Evolutionary conservation across 2,329 filamentous ascomycete species (phyloP).

Genomic region (Diaporthe australafricana): DNA sequence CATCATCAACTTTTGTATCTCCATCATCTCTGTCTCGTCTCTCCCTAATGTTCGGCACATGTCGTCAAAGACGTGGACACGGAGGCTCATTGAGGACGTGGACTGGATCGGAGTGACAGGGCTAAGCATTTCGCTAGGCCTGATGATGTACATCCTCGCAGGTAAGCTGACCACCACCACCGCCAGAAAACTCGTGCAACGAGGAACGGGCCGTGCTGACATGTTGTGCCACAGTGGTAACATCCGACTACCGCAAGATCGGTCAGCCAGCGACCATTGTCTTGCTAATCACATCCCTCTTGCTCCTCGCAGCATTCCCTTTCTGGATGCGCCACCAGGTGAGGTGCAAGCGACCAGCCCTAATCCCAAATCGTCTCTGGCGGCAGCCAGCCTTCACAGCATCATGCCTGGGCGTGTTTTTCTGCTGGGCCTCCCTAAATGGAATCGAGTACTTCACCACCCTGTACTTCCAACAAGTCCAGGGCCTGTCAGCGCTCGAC

Average conservation of each 20-base stretch:
- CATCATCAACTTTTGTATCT: slow-evolving; percentile 51
- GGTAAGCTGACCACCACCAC: slow-evolving; percentile 36
- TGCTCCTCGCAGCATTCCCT: slow-evolving; percentile 61
- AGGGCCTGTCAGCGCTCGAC: slow-evolving; percentile 56
- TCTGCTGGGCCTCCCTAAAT: slow-evolving; percentile 60
- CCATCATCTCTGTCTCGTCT: slow-evolving; percentile 50
- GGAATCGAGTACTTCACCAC: slow-evolving; percentile 60
- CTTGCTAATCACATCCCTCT: slow-evolving; percentile 55
- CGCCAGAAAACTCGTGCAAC: background rate
- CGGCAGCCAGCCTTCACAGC: slow-evolving; percentile 64
- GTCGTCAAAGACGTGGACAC: slow-evolving; percentile 44
- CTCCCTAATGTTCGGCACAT: slow-evolving; percentile 44
- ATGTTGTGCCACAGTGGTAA: slow-evolving; percentile 45
- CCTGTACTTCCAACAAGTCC: slow-evolving; percentile 63
- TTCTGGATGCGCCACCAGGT: slow-evolving; percentile 66
- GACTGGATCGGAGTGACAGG: slow-evolving; percentile 65
- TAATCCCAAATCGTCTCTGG: slow-evolving; percentile 73
- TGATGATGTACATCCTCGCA: slow-evolving; percentile 64
- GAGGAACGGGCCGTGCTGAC: slow-evolving; percentile 6
- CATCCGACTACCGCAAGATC: slow-evolving; percentile 52
- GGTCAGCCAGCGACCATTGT: slow-evolving; percentile 54
- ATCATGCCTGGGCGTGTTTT: slow-evolving; percentile 63
- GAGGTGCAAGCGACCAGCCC: slow-evolving; percentile 57
- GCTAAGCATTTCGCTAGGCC: slow-evolving; percentile 56
- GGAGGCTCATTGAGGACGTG: slow-evolving; percentile 52